Conservation (phyloP, 768 basidiomycete genomes). For the Trametes meyenii region DNA sequence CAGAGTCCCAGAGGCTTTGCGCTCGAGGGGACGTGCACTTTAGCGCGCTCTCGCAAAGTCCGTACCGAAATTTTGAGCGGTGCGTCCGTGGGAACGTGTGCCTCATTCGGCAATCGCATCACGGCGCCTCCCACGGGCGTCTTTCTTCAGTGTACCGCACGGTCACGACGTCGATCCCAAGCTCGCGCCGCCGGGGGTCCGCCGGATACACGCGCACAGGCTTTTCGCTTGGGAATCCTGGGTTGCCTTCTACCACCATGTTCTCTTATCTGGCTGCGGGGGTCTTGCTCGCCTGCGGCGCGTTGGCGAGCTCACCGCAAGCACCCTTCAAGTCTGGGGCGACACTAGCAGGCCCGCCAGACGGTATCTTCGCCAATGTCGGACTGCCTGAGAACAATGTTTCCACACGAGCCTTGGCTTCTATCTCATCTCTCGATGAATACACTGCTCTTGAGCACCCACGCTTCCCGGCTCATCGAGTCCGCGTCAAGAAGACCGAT, state of each 20-base stretch:
- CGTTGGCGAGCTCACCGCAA: conserved; percentile 4
- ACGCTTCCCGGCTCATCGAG: conserved; percentile 52
- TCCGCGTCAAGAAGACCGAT: conserved; percentile 60
- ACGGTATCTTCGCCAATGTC: too few relatives aligned
- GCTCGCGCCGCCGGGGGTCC: background rate
- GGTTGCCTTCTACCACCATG: conserved; percentile 5
- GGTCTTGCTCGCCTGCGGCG: background rate
- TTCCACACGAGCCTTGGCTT: conserved; percentile 24
- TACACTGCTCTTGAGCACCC: conserved; percentile 40
- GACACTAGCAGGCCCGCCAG: background rate
- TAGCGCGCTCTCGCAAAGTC: conserved; percentile 9
- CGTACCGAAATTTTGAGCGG: conserved; percentile 26
- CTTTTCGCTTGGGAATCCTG: background rate
- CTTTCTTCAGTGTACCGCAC: background rate
- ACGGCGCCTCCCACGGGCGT: background rate
- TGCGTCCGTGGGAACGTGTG: conserved; percentile 14
- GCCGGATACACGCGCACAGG: background rate
- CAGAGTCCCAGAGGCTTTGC: conserved; percentile 4
- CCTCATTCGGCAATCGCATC: conserved; percentile 3
- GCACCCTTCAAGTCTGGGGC: background rate
- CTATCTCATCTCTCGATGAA: conserved; percentile 30
- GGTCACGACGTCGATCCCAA: conserved; percentile 1
- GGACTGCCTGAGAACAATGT: too few relatives aligned
- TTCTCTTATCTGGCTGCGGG: conserved; percentile 5
- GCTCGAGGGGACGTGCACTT: conserved; percentile 9